Evolutionary conservation across 805 yeast species (phyloP).

Genomic region (Nematodospora valgi): DNA sequence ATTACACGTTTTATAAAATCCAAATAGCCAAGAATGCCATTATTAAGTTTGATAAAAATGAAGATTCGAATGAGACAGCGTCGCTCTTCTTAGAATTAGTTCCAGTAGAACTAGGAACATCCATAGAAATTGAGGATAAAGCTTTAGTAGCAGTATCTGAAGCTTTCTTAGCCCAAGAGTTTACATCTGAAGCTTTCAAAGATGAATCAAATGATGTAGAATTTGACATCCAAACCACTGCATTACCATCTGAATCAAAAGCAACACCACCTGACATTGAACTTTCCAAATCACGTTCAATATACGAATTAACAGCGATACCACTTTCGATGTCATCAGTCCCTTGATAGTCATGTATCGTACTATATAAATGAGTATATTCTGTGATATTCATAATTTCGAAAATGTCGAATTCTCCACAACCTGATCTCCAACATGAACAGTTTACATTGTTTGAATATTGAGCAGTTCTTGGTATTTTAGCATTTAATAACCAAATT

Average conservation of each 20-base stretch:
- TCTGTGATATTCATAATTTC: constrained; percentile 68
- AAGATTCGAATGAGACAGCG: constrained; percentile 6
- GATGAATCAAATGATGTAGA: constrained; percentile 45
- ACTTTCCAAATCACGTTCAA: constrained; percentile 48
- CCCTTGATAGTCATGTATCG: constrained; percentile 77
- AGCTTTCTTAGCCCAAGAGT: constrained; percentile 42
- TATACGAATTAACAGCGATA: constrained; percentile 52
- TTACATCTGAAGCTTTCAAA: constrained; percentile 43
- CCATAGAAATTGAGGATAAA: constrained; percentile 26
- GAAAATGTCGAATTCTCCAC: constrained; percentile 77
- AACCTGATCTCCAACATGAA: constrained; percentile 75
- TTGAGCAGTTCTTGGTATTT: constrained; percentile 73
- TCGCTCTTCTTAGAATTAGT: constrained; percentile 19
- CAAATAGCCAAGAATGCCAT: constrained; percentile 3
- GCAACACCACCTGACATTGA: constrained; percentile 71
- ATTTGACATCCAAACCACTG: constrained; percentile 59
- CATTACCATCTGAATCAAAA: constrained; percentile 59
- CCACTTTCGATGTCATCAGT: constrained; percentile 61
- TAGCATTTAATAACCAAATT: constrained; percentile 71
- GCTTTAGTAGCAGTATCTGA: constrained; percentile 23
- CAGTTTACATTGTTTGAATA: constrained; percentile 60
- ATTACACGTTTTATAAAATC: too few species aligned
- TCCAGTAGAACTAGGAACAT: constrained; percentile 16
- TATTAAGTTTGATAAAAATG: constrained; percentile 5
- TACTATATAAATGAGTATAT: constrained; percentile 50